Evolutionary conservation across 441 rosid species (phyloP), one percentile per base, ranked within the genome.

Genomic region (Biscutella laevigata): DNA sequence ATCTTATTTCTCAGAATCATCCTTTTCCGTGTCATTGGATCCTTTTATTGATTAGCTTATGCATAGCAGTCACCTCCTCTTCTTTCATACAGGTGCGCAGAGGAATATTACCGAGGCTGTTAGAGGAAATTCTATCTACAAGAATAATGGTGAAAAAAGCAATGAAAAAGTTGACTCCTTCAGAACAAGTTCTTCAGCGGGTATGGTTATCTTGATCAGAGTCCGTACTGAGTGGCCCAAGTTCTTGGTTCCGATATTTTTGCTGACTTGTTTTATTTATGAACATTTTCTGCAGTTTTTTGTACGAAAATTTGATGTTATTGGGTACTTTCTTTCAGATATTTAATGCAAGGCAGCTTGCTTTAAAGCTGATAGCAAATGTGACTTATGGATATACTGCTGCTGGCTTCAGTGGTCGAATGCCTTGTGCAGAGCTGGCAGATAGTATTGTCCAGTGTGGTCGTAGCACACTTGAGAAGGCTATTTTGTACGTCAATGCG

Each of bases 371-470:
- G 67, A 88, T 92, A 71, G 88, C 97, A 62, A 92, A 92, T 68
- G 98, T 92, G 58, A 92, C 98, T 4, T 92, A 92, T 72, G 98
- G 98, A 48, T 92, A 88, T 67, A 84, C 98, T 24, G 98, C 98
- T 67, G 97, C 97, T 73, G 98, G 98, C 60, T 92, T 88, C 74
- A 92, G 98, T 66, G 98, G 97, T 51, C 97, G 97, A 61, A 91
- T 91, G 98, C 98, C 98, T 32, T 91, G 96, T 78, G 95, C 96
- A 32, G 96, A 91, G 83, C 82, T 91, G 81, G 96, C 98, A 39
- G 98, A 91, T 70, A 91, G 96, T 57, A 91, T 91, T 47, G 98
- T 91, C 67, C 96, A 91, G 56, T 87, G 96, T 76, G 96, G 98
- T 62, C 98, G 98, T 58, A 71, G 78, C 70, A 91, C 96, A 25